phyloP scores from a whole-genome alignment of 345 rosid species.

The Boechera stricta region DNA sequence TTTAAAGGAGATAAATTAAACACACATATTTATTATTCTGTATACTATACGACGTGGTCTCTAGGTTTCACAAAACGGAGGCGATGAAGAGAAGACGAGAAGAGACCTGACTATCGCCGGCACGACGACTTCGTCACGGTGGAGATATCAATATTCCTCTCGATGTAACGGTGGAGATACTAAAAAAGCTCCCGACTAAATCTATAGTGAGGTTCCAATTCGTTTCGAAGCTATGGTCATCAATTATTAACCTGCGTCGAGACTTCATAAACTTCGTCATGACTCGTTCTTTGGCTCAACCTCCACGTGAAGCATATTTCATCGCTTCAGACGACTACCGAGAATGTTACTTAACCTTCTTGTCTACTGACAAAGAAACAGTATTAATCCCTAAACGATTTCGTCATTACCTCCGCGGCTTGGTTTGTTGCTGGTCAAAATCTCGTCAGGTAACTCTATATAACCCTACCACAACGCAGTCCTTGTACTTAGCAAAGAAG shows the following conservation, averaged over 20 bases:
- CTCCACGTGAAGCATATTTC: not conserved
- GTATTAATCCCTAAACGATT: not conserved
- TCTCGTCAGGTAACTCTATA: not conserved
- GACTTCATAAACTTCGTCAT: constrained; percentile 14
- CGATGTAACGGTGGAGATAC: constrained; percentile 10
- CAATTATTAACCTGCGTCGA: not conserved
- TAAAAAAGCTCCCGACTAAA: constrained; percentile 3
- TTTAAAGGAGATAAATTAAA: too few relatives aligned
- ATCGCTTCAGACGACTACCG: not conserved
- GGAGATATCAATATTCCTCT: not conserved
- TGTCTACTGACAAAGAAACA: not conserved
- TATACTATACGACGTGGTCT: not conserved
- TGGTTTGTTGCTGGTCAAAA: not conserved
- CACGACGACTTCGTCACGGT: not conserved
- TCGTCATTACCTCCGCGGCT: not conserved
- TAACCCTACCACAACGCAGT: constrained; percentile 21
- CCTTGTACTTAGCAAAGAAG: constrained; percentile 1
- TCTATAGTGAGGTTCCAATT: not conserved
- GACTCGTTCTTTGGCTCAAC: constrained; percentile 7
- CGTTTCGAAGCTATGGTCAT: constrained; percentile 11
- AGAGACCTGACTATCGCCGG: not conserved
- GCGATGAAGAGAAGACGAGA: constrained; percentile 4
- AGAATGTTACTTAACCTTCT: not conserved
- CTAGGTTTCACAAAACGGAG: constrained; percentile 14
- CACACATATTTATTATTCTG: too few relatives aligned